phyloP scores from a whole-genome alignment of 2,329 filamentous ascomycete species.

The Aspergillus pseudoterreus region DNA sequence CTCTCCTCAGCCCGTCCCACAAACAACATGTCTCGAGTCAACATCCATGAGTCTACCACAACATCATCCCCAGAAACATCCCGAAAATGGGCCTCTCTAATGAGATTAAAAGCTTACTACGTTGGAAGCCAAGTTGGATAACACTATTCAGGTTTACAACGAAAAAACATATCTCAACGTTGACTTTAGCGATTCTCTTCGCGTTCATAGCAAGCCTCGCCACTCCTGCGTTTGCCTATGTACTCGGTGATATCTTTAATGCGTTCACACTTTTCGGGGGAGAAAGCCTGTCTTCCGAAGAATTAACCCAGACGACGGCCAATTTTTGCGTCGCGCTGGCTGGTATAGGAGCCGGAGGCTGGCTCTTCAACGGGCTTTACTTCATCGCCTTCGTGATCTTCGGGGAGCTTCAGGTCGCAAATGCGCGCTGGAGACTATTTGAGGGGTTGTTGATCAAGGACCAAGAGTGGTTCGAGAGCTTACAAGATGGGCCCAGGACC shows the following conservation, averaged over 20 bases:
- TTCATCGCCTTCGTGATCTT: slow-evolving; percentile 71
- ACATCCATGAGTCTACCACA: not conserved
- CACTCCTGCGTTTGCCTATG: slow-evolving; percentile 62
- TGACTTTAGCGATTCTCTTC: slow-evolving; percentile 54
- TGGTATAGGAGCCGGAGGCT: slow-evolving; percentile 61
- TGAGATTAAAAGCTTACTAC: not conserved
- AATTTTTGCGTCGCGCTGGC: slow-evolving; percentile 61
- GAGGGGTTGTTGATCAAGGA: slow-evolving; percentile 65
- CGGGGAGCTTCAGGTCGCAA: slow-evolving; percentile 74
- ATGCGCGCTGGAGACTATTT: slow-evolving; percentile 64
- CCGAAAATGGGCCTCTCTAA: not conserved
- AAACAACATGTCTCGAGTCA: not conserved
- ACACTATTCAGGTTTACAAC: slow-evolving; percentile 70
- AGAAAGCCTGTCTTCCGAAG: slow-evolving; percentile 46
- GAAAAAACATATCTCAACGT: slow-evolving; percentile 53
- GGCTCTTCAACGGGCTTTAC: slow-evolving; percentile 64
- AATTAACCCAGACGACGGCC: slow-evolving; percentile 55
- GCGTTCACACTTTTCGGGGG: slow-evolving; percentile 64
- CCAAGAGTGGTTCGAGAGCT: slow-evolving; percentile 76
- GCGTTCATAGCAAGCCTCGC: slow-evolving; percentile 60
- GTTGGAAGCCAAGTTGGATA: slow-evolving; percentile 39
- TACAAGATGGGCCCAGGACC: slow-evolving; percentile 67
- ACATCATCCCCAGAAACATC: not conserved
- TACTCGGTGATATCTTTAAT: slow-evolving; percentile 73
- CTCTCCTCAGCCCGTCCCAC: not conserved